These are phyloP conservation scores for Fusarium robinianum DNA, from an alignment of 2,329 filamentous ascomycete species.

Conservation along the genomic window DNA sequence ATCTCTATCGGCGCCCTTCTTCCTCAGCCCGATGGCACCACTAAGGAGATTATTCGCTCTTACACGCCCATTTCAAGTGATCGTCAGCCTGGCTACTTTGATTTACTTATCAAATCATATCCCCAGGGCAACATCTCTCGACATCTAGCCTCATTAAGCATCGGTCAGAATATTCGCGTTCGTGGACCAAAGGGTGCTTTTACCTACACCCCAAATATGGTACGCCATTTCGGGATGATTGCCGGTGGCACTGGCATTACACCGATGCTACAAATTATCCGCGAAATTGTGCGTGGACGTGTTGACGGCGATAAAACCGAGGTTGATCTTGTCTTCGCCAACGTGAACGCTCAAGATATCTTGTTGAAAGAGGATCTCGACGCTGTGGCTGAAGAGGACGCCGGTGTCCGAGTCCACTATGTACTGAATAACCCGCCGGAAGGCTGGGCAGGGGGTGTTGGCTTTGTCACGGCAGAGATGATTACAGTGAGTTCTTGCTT, in stretches of 20 bases:
- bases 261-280: constrained; percentile 93
- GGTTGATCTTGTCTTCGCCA: constrained; percentile 93
- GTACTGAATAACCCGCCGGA: constrained; percentile 92
- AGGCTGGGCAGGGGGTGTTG: constrained; percentile 86
- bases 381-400: constrained; percentile 72
- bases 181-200: constrained; percentile 94
- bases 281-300: constrained; percentile 81
- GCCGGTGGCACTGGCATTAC: constrained; percentile 97
- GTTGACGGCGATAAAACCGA: constrained; percentile 78
- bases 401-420: constrained; percentile 84
- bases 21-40: constrained; percentile 65
- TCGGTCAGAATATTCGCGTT: constrained; percentile 86
- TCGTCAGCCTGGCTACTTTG: constrained; percentile 84
- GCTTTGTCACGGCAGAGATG: constrained; percentile 93
- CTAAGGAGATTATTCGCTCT: constrained; percentile 82
- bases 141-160: constrained; percentile 76
- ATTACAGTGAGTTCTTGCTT: constrained; percentile 68
- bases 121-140: constrained; percentile 95
- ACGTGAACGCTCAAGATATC: constrained; percentile 89
- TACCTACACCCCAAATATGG: constrained; percentile 94
- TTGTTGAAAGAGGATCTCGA: constrained; percentile 89
- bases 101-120: constrained; percentile 96
- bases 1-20: constrained; percentile 87
- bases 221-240: constrained; percentile 93
- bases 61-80: constrained; percentile 91